Evolutionary conservation across 2,329 filamentous ascomycete species (phyloP).

Genomic region (Lasiodiplodia gonubiensis): DNA sequence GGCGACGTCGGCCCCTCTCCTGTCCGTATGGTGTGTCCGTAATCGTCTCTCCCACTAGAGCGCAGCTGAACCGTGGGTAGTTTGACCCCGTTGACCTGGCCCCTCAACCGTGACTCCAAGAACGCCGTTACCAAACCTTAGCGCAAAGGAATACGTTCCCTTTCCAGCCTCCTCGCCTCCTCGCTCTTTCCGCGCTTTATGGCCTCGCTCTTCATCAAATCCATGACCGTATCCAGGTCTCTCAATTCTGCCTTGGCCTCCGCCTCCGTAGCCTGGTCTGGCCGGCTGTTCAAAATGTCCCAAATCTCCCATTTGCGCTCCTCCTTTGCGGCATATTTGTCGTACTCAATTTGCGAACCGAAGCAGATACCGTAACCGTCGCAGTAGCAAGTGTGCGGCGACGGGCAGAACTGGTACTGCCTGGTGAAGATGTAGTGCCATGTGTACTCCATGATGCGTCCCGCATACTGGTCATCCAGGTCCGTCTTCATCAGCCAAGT

Average conservation of each 20-base stretch:
- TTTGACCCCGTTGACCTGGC: neutral
- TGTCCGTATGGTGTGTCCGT: neutral
- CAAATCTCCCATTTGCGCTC: constrained; percentile 46
- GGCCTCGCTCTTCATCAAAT: constrained; percentile 39
- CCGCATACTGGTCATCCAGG: constrained; percentile 46
- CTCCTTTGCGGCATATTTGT: constrained; percentile 37
- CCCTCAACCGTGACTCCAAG: neutral
- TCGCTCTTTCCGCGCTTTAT: constrained; percentile 40
- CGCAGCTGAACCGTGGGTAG: neutral
- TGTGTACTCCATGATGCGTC: constrained; percentile 48
- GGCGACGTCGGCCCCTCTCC: neutral
- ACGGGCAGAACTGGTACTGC: constrained; percentile 46
- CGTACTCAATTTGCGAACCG: constrained; percentile 50
- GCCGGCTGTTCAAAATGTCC: constrained; percentile 40
- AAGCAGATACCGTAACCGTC: constrained; percentile 70
- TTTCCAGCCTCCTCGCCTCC: constrained; percentile 12
- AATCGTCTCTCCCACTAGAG: neutral
- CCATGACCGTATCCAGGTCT: constrained; percentile 39
- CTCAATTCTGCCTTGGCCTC: constrained; percentile 36
- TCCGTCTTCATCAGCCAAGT: constrained; percentile 56
- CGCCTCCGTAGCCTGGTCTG: constrained; percentile 16
- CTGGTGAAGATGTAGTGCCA: constrained; percentile 50
- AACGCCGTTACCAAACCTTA: neutral
- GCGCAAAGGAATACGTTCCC: constrained; percentile 14
- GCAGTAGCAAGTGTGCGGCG: constrained; percentile 60